Conservation (phyloP, 192 early-diverging fungal genomes). For the Phycomyces nitens region DNA sequence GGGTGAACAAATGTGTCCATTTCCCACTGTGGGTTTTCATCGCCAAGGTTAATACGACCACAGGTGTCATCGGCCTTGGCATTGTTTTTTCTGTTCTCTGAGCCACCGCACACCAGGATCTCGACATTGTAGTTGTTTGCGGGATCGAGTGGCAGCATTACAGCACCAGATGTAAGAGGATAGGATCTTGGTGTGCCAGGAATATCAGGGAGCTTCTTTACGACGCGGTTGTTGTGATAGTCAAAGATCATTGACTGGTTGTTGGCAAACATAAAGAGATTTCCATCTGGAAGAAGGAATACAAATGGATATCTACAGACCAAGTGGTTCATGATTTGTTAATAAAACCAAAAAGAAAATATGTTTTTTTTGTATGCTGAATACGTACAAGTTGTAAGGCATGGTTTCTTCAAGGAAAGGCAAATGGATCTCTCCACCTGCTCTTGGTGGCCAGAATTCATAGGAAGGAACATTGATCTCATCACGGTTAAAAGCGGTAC, state of each 20-base stretch:
- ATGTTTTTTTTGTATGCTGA: no score
- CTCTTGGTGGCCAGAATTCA: slow-evolving; percentile 39
- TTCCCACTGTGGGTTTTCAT: slow-evolving; percentile 42
- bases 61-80: slow-evolving; percentile 37
- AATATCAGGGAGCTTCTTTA: slow-evolving; percentile 41
- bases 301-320: slow-evolving; percentile 41
- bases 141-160: slow-evolving; percentile 53
- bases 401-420: slow-evolving; percentile 43
- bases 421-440: slow-evolving; percentile 32
- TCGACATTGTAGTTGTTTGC: slow-evolving; percentile 52
- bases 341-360: no score
- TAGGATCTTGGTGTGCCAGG: slow-evolving; percentile 46
- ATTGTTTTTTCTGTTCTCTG: slow-evolving; percentile 29
- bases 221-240: slow-evolving; percentile 34
- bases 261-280: slow-evolving; percentile 52
- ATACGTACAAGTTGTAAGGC: slow-evolving; percentile 33
- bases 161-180: slow-evolving; percentile 51
- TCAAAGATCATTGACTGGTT: slow-evolving; percentile 51
- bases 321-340: no score
- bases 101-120: slow-evolving; percentile 61
- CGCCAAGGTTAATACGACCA: slow-evolving; percentile 41
- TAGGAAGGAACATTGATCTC: slow-evolving; percentile 43
- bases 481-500: slow-evolving; percentile 39
- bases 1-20: slow-evolving; percentile 46
- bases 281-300: slow-evolving; percentile 48